Evolutionary conservation across 1,139 yeast species (phyloP).

Genomic region (Taphrina deformans): DNA sequence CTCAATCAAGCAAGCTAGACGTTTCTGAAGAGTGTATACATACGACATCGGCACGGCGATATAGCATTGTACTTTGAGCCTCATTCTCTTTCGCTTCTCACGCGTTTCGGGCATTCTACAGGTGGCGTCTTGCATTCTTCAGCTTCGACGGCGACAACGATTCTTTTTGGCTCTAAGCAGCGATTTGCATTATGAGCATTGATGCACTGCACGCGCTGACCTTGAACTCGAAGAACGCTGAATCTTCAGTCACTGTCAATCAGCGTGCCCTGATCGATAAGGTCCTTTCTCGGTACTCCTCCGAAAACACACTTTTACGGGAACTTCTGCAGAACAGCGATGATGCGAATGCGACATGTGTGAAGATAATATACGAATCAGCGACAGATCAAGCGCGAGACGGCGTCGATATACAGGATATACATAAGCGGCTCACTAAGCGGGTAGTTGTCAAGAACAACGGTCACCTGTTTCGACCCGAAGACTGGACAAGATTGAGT

Average conservation of each 20-base stretch:
- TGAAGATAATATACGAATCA: constrained; percentile 42
- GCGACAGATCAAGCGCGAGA: not conserved
- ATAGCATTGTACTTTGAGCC: no score
- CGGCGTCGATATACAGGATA: not conserved
- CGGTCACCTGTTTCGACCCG: constrained; percentile 46
- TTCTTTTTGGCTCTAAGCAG: no score
- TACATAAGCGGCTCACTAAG: not conserved
- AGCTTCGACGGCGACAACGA: no score
- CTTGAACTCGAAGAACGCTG: constrained; percentile 5
- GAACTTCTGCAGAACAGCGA: constrained; percentile 45
- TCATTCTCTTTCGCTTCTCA: no score
- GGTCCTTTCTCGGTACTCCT: constrained; percentile 32
- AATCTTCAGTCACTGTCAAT: constrained; percentile 34
- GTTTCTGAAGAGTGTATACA: no score
- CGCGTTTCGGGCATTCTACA: no score
- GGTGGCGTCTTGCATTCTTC: no score
- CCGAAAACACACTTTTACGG: constrained; percentile 34
- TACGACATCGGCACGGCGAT: no score
- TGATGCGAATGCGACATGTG: constrained; percentile 48
- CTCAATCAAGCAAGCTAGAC: no score
- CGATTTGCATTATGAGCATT: no score
- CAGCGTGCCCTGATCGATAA: constrained; percentile 33
- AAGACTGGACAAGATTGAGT: constrained; percentile 49
- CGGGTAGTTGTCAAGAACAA: constrained; percentile 41
- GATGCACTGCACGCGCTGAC: constrained; percentile 32